Base-by-base conservation (phyloP, 1,284 basidiomycete species). In the Austroboletus olivaceoglutinosus region DNA sequence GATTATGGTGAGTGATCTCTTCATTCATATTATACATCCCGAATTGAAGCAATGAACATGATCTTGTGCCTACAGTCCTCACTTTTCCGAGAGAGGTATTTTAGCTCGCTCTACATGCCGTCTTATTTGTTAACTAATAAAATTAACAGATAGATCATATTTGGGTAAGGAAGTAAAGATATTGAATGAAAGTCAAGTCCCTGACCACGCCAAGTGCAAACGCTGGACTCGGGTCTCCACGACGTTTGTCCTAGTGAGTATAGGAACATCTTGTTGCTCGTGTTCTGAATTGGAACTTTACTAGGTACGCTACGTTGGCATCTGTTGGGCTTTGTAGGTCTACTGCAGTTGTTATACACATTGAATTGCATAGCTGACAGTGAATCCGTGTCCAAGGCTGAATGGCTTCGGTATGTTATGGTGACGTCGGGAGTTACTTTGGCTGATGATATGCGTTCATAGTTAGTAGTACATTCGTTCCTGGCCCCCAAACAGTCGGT, bases 1-100 rank as follows among this genome's bases (percentile, higher is more conserved):
- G 58, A 59, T 34, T 59, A 60, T 18, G 1, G 59, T 62, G 43
- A 37, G 58, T 37, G 2, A 21, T 27, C 1, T 16, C 11, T 23
- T 1, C 29, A 8, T n/a, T 15, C 11, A 15, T 8, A 1, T 2
- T 13, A 12, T 33, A 8, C 11, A 31, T 12, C 7, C 15, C 4
- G 23, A 10, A 8, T 29, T n/a, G 25, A 41, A 18, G 18, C 18
- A 18, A 41, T 12, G 8, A 18, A 23, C 12, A 2, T 12, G 3
- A n/a, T 21, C 2, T 23, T 25, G 10, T 2, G 4, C 5, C 8
- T n/a, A 5, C 21, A 57, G 54, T 46, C 15, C 46, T 57, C 29
- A 57, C 45, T 0, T 34, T 57, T 21, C 11, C 55, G 9, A 44
- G 19, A 27, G 55, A 56, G 51, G 54, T 46, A 9, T 39, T 23